These are phyloP conservation scores for Septoria linicola DNA, from an alignment of 2,329 filamentous ascomycete species.

Conservation along the genomic window DNA sequence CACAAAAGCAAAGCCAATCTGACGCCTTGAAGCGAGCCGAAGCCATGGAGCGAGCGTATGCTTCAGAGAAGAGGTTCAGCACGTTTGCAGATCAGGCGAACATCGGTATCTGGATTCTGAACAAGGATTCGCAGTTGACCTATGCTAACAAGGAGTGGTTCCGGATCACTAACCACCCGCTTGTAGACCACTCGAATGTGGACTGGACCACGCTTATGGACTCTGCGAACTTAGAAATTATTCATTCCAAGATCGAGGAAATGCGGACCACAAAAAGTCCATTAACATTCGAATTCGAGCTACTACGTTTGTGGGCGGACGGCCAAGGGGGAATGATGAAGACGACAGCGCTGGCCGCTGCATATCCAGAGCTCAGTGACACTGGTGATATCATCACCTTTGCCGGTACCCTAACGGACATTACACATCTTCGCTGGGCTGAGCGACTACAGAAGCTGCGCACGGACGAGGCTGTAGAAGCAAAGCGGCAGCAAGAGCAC, in stretches of 20 bases:
- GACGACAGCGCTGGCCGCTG: too few species aligned
- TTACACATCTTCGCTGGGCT: slow-evolving; percentile 47
- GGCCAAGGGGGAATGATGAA: slow-evolving; percentile 22
- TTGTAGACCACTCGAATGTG: slow-evolving; percentile 43
- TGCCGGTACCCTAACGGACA: slow-evolving; percentile 47
- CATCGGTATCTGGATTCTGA: slow-evolving; percentile 37
- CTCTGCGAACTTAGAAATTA: slow-evolving; percentile 8
- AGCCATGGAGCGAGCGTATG: slow-evolving; percentile 41
- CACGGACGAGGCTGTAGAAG: slow-evolving; percentile 41
- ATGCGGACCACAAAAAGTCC: slow-evolving; percentile 28
- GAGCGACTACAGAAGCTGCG: slow-evolving; percentile 42
- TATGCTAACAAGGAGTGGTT: slow-evolving; percentile 49
- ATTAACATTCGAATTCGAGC: slow-evolving; percentile 46
- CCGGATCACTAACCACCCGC: slow-evolving; percentile 47
- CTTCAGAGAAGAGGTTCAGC: slow-evolving; percentile 39
- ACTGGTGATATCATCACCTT: slow-evolving; percentile 41
- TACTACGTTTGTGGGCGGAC: slow-evolving; percentile 32
- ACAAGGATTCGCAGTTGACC: slow-evolving; percentile 38
- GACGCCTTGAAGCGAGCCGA: slow-evolving; percentile 43
- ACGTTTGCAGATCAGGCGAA: slow-evolving; percentile 37
- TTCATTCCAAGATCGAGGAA: slow-evolving; percentile 8
- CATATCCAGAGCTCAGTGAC: slow-evolving; percentile 28
- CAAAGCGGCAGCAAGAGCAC: slow-evolving; percentile 44
- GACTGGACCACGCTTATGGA: slow-evolving; percentile 41
- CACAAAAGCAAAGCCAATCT: slow-evolving; percentile 29